Conservation (phyloP, 352 stramenopile genomes). For the Phytophthora sojae region DNA sequence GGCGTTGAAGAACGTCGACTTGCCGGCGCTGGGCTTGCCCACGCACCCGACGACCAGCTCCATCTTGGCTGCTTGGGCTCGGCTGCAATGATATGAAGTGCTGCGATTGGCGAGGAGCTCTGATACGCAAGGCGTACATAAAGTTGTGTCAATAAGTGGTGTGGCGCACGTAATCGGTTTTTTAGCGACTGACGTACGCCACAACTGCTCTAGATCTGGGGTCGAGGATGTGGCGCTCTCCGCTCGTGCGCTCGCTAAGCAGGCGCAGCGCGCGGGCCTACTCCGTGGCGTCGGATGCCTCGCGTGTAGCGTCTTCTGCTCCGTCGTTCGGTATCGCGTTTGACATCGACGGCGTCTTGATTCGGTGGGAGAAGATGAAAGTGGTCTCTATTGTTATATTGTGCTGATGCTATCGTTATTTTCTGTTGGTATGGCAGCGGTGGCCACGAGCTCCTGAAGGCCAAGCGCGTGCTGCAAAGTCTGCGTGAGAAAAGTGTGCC, state of each 20-base stretch:
- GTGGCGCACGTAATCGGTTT: constrained; percentile 3
- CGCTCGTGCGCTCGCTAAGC: constrained; percentile 10
- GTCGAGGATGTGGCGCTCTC: constrained; percentile 30
- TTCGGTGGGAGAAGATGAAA: constrained; percentile 55
- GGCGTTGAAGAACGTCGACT: constrained; percentile 92
- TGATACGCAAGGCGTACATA: background rate
- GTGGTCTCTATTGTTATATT: constrained; percentile 2
- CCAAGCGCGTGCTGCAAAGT: constrained; percentile 71
- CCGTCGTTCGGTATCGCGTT: constrained; percentile 87
- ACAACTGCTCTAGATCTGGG: background rate
- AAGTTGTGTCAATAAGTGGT: background rate
- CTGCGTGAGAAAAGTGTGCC: constrained; percentile 71
- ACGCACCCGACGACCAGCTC: constrained; percentile 91
- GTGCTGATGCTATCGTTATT: constrained; percentile 7
- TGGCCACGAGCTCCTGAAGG: constrained; percentile 72
- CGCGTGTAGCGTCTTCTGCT: background rate
- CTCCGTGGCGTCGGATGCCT: constrained; percentile 6
- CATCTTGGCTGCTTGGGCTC: constrained; percentile 39
- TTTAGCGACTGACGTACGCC: background rate
- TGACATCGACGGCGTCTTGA: constrained; percentile 93
- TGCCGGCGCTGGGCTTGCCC: constrained; percentile 88
- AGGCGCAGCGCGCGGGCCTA: constrained; percentile 16
- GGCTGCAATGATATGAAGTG: background rate
- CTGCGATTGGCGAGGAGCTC: constrained; percentile 8
- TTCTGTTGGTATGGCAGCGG: constrained; percentile 44